phyloP scores from a whole-genome alignment of 305 asterid species.

The Plantago rigida region DNA sequence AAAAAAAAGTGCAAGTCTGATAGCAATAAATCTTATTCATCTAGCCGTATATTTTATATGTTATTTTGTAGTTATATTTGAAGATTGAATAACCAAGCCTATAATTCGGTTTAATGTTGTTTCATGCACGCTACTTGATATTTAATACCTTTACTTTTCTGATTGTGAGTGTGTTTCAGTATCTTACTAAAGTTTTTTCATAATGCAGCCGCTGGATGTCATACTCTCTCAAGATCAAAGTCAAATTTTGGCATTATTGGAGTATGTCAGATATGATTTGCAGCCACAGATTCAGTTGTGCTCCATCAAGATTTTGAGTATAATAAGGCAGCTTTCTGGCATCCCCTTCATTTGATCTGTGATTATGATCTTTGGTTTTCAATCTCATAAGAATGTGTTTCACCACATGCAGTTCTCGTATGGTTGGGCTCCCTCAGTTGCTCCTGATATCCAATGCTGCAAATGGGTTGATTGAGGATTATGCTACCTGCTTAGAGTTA shows the following conservation, averaged over 20 bases:
- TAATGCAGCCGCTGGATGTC: slow-evolving; percentile 87
- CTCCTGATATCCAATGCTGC: slow-evolving; percentile 66
- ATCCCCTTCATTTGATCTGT: slow-evolving; percentile 18
- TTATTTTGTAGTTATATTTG: no score
- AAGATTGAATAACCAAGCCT: no score
- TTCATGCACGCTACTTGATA: no score
- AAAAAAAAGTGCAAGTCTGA: no score
- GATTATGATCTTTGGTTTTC: slow-evolving; percentile 22
- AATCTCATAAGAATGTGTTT: slow-evolving; percentile 19
- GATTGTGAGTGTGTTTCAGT: no score
- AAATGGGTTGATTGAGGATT: slow-evolving; percentile 68
- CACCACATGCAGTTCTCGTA: slow-evolving; percentile 60
- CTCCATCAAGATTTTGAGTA: slow-evolving; percentile 78
- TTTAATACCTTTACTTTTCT: no score
- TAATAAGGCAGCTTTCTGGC: slow-evolving; percentile 50
- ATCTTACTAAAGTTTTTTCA: slow-evolving; percentile 14
- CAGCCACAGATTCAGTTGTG: slow-evolving; percentile 72
- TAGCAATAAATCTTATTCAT: no score
- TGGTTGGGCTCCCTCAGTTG: slow-evolving; percentile 85
- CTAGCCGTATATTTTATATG: no score
- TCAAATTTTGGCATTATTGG: slow-evolving; percentile 72
- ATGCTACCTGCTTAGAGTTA: slow-evolving; percentile 89
- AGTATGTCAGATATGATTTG: slow-evolving; percentile 84
- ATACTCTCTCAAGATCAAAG: slow-evolving; percentile 83
- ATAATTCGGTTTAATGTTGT: no score